Percentiles rank a stretch among this genome's conserved stretches.
phyloP scores from a whole-genome alignment of 2,329 filamentous ascomycete genomes.

The Grosmannia serpens region DNA sequence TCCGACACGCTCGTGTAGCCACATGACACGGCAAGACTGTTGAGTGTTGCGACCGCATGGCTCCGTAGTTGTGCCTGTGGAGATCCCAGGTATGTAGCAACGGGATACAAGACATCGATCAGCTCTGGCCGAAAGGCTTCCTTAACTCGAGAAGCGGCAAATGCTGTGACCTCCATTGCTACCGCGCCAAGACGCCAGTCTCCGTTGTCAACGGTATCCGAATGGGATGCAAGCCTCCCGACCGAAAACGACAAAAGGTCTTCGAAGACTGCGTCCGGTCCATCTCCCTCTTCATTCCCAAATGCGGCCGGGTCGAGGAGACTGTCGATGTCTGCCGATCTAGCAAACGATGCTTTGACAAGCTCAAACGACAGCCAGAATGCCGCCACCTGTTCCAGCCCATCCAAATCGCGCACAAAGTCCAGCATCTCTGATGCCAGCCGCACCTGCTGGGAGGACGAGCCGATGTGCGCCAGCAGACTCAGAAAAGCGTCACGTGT shows the following conservation, averaged over 20 bases:
- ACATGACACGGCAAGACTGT: slow-evolving; percentile 65
- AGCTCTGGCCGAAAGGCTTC: slow-evolving; percentile 69
- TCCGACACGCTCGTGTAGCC: slow-evolving; percentile 63
- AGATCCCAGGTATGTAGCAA: slow-evolving; percentile 80
- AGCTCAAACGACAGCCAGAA: slow-evolving; percentile 74
- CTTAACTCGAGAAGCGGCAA: slow-evolving; percentile 58
- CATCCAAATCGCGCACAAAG: slow-evolving; percentile 44
- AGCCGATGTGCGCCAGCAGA: slow-evolving; percentile 44
- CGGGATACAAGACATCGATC: slow-evolving; percentile 81
- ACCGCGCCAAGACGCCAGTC: slow-evolving; percentile 71
- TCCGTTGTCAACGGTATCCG: slow-evolving; percentile 28
- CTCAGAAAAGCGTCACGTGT: slow-evolving; percentile 46
- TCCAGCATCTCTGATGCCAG: slow-evolving; percentile 57
- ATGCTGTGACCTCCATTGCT: slow-evolving; percentile 67
- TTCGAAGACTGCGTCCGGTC: slow-evolving; percentile 33
- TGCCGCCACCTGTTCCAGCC: slow-evolving; percentile 51
- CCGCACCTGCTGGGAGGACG: slow-evolving; percentile 45
- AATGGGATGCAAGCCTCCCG: slow-evolving; percentile 43
- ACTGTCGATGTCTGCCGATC: slow-evolving; percentile 47
- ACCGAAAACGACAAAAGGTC: slow-evolving; percentile 63
- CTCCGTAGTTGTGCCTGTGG: slow-evolving; percentile 53
- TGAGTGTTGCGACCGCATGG: slow-evolving; percentile 75
- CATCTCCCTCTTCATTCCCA: slow-evolving; percentile 20
- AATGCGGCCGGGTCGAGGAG: slow-evolving; percentile 47
- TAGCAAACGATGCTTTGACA: slow-evolving; percentile 43